Evolutionary conservation across 2,329 filamentous ascomycete genomes (phyloP).

Genomic region (Trematosphaeria pertusa): DNA sequence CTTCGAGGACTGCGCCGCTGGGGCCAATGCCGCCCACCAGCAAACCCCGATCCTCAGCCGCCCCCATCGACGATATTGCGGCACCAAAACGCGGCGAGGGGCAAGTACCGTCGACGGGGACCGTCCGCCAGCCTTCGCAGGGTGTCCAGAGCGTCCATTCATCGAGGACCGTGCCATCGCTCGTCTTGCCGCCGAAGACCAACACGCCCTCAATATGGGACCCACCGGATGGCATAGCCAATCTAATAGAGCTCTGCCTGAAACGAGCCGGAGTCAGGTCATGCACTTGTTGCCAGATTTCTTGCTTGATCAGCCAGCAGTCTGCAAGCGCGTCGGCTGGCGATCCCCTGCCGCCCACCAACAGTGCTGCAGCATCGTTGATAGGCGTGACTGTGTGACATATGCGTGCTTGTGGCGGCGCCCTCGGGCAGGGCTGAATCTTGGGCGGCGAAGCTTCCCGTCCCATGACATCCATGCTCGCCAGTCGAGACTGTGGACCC

Average conservation of each 20-base stretch:
- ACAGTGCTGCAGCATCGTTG: slow-evolving; percentile 63
- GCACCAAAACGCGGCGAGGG: slow-evolving; percentile 65
- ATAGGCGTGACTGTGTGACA: slow-evolving; percentile 79
- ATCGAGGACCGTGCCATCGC: slow-evolving; percentile 49
- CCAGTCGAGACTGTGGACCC: slow-evolving; percentile 56
- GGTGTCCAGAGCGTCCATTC: slow-evolving; percentile 56
- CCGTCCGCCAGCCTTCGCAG: slow-evolving; percentile 59
- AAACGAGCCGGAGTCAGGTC: slow-evolving; percentile 76
- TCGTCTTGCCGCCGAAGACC: slow-evolving; percentile 55
- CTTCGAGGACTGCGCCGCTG: slow-evolving; percentile 67
- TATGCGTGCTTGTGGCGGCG: slow-evolving; percentile 57
- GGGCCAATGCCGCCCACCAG: slow-evolving; percentile 74
- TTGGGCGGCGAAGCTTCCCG: slow-evolving; percentile 32
- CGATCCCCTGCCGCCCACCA: slow-evolving; percentile 81
- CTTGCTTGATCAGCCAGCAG: slow-evolving; percentile 75
- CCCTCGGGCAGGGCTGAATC: slow-evolving; percentile 41
- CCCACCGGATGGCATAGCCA: slow-evolving; percentile 49
- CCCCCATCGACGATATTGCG: slow-evolving; percentile 55
- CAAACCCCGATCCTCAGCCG: slow-evolving; percentile 62
- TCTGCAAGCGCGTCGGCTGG: slow-evolving; percentile 73
- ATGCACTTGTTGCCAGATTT: slow-evolving; percentile 68
- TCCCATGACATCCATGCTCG: slow-evolving; percentile 51
- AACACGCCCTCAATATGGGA: slow-evolving; percentile 52
- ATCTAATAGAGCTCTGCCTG: slow-evolving; percentile 70
- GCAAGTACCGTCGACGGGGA: slow-evolving; percentile 45